A percentile compares a stretch with the other conserved stretches of the same genome.
Evolutionary conservation across 2,329 filamentous ascomycete species (phyloP).

Genomic region (Fusarium sp.): DNA sequence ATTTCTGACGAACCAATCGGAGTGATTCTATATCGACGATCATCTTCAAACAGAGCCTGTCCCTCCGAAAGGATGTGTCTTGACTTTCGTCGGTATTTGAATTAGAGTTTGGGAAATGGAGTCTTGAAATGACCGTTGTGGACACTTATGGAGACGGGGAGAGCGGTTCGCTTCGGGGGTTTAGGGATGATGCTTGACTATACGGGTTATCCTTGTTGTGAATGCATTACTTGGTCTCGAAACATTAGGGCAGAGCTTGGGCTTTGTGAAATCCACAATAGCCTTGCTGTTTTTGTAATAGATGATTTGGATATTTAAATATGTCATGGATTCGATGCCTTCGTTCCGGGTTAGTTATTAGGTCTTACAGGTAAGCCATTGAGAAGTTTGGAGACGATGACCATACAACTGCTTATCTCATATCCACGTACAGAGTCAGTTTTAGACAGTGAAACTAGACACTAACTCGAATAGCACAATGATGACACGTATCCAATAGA

Average conservation of each 20-base stretch:
- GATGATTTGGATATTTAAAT: neutral
- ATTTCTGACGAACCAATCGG: neutral
- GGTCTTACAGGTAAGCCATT: neutral
- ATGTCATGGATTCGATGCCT: neutral
- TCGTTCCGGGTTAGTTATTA: neutral
- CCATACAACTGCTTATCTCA: too few relatives aligned
- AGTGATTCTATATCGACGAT: neutral
- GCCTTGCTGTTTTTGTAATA: neutral
- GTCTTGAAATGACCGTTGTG: neutral
- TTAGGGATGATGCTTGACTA: neutral
- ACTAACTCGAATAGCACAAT: neutral
- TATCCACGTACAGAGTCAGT: fast-evolving
- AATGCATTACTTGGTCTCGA: neutral
- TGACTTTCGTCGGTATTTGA: neutral
- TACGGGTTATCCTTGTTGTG: neutral
- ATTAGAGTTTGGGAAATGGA: neutral
- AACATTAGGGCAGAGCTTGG: neutral
- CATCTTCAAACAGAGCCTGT: neutral
- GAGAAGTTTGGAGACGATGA: neutral
- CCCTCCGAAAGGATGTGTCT: neutral
- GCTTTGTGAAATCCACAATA: neutral
- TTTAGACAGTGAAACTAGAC: fast-evolving
- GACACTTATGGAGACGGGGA: neutral
- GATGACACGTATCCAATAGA: neutral
- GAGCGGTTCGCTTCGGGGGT: neutral